phyloP scores from a whole-genome alignment of 2,329 filamentous ascomycete species.

The Stemphylium lycopersici region DNA sequence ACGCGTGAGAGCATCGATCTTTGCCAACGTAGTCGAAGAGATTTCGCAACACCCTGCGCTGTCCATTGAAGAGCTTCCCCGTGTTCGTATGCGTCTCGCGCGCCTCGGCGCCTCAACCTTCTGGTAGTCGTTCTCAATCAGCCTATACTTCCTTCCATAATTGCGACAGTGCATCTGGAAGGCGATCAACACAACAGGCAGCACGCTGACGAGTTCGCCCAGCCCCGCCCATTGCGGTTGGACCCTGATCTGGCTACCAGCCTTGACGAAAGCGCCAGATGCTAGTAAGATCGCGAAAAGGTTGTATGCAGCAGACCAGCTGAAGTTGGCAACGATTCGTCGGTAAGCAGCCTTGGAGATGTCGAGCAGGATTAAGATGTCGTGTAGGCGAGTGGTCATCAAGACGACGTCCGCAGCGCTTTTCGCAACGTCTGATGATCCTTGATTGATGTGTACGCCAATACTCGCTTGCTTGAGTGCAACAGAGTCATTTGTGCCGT shows the following conservation, averaged over 20 bases:
- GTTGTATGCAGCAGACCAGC: slow-evolving; percentile 75
- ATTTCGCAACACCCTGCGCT: slow-evolving; percentile 8
- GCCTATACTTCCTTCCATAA: slow-evolving; percentile 30
- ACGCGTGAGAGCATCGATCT: slow-evolving; percentile 7
- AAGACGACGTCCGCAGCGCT: slow-evolving; percentile 73
- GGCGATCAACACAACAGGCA: slow-evolving; percentile 70
- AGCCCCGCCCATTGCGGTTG: slow-evolving; percentile 70
- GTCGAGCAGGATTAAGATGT: slow-evolving; percentile 65
- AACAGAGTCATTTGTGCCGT: slow-evolving; percentile 79
- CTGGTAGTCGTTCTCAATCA: slow-evolving; percentile 21
- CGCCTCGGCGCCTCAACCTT: slow-evolving; percentile 10
- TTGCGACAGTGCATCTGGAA: slow-evolving; percentile 54
- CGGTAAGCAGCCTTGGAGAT: slow-evolving; percentile 53
- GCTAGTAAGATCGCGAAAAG: slow-evolving; percentile 70
- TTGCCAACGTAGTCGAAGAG: slow-evolving; percentile 2
- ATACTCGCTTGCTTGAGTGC: slow-evolving; percentile 74
- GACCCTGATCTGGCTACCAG: slow-evolving; percentile 52
- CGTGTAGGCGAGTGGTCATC: slow-evolving; percentile 61
- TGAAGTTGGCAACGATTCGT: slow-evolving; percentile 67
- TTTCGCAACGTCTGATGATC: slow-evolving; percentile 64
- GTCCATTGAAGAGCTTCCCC: slow-evolving; percentile 1
- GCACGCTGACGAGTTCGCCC: slow-evolving; percentile 75
- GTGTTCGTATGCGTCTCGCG: not conserved
- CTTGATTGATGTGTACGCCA: slow-evolving; percentile 70
- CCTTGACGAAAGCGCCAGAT: slow-evolving; percentile 60